phyloP scores from a whole-genome alignment of 2,329 filamentous ascomycete species.

The Fusarium haematococcum region DNA sequence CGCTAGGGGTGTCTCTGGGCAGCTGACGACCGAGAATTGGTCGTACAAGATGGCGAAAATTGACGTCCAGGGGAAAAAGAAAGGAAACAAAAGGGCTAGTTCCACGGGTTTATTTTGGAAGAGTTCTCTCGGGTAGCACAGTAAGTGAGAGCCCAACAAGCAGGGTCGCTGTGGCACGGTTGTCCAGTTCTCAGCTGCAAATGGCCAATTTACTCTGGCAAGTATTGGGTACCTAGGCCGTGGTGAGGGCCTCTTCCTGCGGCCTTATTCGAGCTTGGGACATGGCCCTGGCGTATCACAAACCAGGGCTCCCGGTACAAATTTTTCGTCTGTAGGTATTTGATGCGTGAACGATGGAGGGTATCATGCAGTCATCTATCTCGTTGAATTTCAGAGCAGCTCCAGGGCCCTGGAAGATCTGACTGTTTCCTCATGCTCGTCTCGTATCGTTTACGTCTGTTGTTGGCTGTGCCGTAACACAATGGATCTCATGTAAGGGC shows the following conservation, averaged over 20 bases:
- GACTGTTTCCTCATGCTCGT: background rate
- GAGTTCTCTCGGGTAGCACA: background rate
- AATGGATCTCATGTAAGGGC: conserved; percentile 2
- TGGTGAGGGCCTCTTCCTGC: conserved; percentile 24
- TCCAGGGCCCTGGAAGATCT: background rate
- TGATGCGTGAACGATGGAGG: background rate
- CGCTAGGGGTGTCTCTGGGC: conserved; percentile 33
- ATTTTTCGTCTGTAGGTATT: background rate
- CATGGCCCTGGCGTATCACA: conserved; percentile 20
- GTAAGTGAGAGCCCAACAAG: conserved; percentile 7
- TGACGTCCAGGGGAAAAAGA: background rate
- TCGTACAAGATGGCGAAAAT: conserved; percentile 11
- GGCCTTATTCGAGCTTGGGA: conserved; percentile 3
- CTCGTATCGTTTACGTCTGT: conserved; percentile 5
- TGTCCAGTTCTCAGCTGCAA: background rate
- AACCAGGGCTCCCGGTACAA: conserved; percentile 28
- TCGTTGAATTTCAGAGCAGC: conserved; percentile 1
- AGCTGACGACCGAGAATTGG: conserved; percentile 15
- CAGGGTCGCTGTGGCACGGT: conserved; percentile 4
- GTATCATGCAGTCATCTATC: background rate
- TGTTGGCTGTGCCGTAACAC: conserved; percentile 3
- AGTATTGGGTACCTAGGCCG: conserved; percentile 23
- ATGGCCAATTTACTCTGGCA: conserved; percentile 3
- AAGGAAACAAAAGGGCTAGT: background rate
- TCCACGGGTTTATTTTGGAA: background rate